Conservation (phyloP, 1,139 yeast genomes). For the Suhomyces terraborum region DNA sequence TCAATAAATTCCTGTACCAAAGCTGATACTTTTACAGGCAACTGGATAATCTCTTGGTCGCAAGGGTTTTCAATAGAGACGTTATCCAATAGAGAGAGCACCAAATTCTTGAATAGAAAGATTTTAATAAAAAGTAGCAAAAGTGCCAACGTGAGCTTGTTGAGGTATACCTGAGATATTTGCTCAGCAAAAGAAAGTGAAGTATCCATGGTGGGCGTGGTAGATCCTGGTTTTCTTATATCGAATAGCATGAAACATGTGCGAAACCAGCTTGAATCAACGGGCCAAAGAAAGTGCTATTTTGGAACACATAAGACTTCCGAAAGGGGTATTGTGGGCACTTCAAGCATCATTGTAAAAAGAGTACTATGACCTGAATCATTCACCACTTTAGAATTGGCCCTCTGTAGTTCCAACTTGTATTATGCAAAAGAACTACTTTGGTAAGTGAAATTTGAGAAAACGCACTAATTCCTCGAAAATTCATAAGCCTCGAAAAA, state of each 20-base stretch:
- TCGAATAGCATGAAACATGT: slow-evolving; percentile 4
- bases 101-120: slow-evolving; percentile 45
- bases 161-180: slow-evolving; percentile 60
- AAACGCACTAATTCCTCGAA: too few relatives aligned
- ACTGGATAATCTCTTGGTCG: slow-evolving; percentile 42
- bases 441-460: too few relatives aligned
- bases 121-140: slow-evolving; percentile 52
- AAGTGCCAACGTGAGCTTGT: slow-evolving; percentile 52
- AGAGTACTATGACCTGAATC: too few relatives aligned
- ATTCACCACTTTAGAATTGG: too few relatives aligned
- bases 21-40: slow-evolving; percentile 59
- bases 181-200: slow-evolving; percentile 43
- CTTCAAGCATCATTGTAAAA: too few relatives aligned
- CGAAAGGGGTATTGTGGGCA: too few relatives aligned
- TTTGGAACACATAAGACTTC: too few relatives aligned
- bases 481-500: too few relatives aligned
- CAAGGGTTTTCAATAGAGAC: slow-evolving; percentile 38
- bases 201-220: slow-evolving; percentile 13
- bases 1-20: slow-evolving; percentile 48
- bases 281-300: too few relatives aligned
- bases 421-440: too few relatives aligned
- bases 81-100: slow-evolving; percentile 39
- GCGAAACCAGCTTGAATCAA: slow-evolving; percentile 3
- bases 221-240: background rate
- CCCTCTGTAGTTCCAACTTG: too few relatives aligned